phyloP scores from a whole-genome alignment of 1,139 yeast genomes.

The Protomyces lactucae-debilis region DNA sequence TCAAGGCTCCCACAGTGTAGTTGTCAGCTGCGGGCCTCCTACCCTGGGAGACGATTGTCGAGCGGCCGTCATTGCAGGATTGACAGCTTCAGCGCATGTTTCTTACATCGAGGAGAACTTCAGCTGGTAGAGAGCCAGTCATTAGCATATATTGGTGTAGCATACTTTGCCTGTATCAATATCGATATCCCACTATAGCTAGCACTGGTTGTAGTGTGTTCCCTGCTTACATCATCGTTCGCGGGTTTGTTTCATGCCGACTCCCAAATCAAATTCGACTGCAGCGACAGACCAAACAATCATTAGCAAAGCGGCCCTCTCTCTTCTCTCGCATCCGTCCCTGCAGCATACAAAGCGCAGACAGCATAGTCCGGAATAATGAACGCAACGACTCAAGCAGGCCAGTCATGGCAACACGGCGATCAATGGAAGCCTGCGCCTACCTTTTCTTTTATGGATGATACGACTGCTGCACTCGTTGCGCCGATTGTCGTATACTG shows the following conservation, averaged over 20 bases:
- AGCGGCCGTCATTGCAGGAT: not conserved
- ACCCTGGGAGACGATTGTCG: not conserved
- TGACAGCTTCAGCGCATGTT: not conserved
- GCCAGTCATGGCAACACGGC: slow-evolving; percentile 7
- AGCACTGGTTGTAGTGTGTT: not conserved
- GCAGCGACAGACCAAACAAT: too few species aligned
- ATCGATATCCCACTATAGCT: too few species aligned
- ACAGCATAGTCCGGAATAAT: not conserved
- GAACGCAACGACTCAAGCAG: not conserved
- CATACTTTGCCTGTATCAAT: too few species aligned
- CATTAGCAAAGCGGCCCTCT: too few species aligned
- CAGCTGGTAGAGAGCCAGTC: not conserved
- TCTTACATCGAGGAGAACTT: not conserved
- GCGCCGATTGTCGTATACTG: slow-evolving; percentile 81
- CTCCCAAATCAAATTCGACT: too few species aligned
- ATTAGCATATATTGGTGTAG: too few species aligned
- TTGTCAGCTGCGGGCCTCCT: not conserved
- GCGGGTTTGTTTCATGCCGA: too few species aligned
- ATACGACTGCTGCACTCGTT: slow-evolving; percentile 64
- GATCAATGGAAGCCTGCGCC: slow-evolving; percentile 36
- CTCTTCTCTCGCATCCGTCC: too few species aligned
- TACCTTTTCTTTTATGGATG: slow-evolving; percentile 53
- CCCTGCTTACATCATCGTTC: not conserved
- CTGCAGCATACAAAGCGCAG: too few species aligned
- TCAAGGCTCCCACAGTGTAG: not conserved